Evolutionary conservation across 345 rosid genomes (phyloP), one percentile per base, ranked within the genome.

Genomic region (Melastoma malabathricum): DNA sequence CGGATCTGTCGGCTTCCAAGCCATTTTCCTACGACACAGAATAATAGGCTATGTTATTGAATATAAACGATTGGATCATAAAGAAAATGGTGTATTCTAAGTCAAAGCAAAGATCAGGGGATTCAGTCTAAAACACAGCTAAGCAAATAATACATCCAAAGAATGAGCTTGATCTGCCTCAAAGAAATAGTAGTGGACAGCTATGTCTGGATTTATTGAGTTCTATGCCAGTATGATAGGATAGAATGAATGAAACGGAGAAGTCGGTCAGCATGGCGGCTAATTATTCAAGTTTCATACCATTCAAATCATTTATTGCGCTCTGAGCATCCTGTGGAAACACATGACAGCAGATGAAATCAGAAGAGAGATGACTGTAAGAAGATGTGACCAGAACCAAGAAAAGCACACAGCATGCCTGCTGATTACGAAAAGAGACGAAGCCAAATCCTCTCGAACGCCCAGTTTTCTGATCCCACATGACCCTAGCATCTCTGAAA

Each of bases 381-480:
- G 15, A 22, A 3, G 41, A 51, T 29, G 31, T 19, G 15, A 22
- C 14, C 6, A 43, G 13, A 18, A 43, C 29, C 14, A 19, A 9
- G 10, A 6, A 15, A 18, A 41, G 13, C 48, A 38, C n/a, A 38
- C n/a, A 15, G 15, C 41, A 27, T 52, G 80, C 92, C 86, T 74
- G 85, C 60, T 81, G 95, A 57, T 69, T 74, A 51, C 89, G 79
- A 64, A 80, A 89, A 34, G 95, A 88, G 54, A 88, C 94, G 76
- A 88, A 88, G 25, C 96, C 96, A 72, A 84, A 84, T 18, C 96
- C 94, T 70, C 94, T 84, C 46, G 96, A 88, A 18, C 94, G 85
- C 48, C 96, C 96, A 22, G 94, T 88, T 70, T 88, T 84, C 68
- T 81, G 97, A 64, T 88, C 97, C 97, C 97, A 88, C 97, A 84